phyloP scores from a whole-genome alignment of 2,329 filamentous ascomycete genomes.

The Fusarium continuum region DNA sequence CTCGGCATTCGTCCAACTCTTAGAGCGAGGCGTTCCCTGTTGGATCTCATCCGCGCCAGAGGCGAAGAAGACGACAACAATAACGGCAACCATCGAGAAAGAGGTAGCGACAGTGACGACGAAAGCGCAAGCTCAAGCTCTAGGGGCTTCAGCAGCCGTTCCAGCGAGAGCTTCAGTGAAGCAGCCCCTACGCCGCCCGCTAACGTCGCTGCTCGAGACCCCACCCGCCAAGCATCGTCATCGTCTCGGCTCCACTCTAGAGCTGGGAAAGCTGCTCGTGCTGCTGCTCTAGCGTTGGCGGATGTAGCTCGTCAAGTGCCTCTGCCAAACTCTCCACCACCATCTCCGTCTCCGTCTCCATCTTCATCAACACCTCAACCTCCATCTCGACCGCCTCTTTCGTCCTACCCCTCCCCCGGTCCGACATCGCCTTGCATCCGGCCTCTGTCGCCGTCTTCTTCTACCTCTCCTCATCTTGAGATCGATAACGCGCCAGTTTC shows the following conservation, averaged over 20 bases:
- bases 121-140: constrained; percentile 5
- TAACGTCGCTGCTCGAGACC: constrained; percentile 26
- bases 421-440: constrained; percentile 46
- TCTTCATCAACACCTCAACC: constrained; percentile 25
- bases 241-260: constrained; percentile 47
- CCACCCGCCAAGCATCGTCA: constrained; percentile 44
- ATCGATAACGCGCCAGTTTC: constrained; percentile 41
- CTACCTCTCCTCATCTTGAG: constrained; percentile 40
- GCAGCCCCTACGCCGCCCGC: constrained; percentile 35
- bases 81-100: constrained; percentile 17
- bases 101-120: constrained; percentile 20
- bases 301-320: constrained; percentile 52
- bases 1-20: constrained; percentile 60
- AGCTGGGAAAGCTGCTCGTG: constrained; percentile 27
- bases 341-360: constrained; percentile 48
- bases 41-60: constrained; percentile 58
- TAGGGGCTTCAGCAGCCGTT: constrained; percentile 15
- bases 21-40: constrained; percentile 62
- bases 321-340: constrained; percentile 55
- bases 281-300: constrained; percentile 40
- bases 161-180: constrained; percentile 29
- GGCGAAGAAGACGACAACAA: constrained; percentile 43
- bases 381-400: constrained; percentile 47
- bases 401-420: constrained; percentile 45
- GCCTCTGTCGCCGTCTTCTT: constrained; percentile 43